phyloP scores from a whole-genome alignment of 2,329 filamentous ascomycete species.

The Colletotrichum sp. region DNA sequence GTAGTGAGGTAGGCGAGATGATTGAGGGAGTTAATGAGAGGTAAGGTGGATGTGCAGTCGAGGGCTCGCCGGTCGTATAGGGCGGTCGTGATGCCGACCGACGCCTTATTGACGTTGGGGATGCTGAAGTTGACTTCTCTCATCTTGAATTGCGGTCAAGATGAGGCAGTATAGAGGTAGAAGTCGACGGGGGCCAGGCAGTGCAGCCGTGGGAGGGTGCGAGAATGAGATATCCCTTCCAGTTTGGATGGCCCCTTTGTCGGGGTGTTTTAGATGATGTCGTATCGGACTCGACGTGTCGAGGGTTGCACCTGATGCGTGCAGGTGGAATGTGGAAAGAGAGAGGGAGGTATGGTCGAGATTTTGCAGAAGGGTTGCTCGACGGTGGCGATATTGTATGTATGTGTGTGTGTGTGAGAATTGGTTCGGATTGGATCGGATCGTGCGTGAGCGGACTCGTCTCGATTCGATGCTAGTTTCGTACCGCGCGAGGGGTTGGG shows the following conservation, averaged over 20 bases:
- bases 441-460: constrained; percentile 21
- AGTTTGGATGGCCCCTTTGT: constrained; percentile 17
- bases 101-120: constrained; percentile 99
- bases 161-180: background rate
- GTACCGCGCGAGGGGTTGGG: constrained; percentile 13
- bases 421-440: constrained; percentile 10
- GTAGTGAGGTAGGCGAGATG: constrained; percentile 98
- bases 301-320: constrained; percentile 3
- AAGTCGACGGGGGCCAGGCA: constrained; percentile 18
- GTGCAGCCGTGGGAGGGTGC: constrained; percentile 14
- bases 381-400: constrained; percentile 16
- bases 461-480: constrained; percentile 21
- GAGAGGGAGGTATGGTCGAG: background rate
- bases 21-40: constrained; percentile 98
- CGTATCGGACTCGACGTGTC: constrained; percentile 3
- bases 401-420: constrained; percentile 10
- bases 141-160: constrained; percentile 66
- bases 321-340: background rate
- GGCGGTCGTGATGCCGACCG: constrained; percentile 97
- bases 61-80: constrained; percentile 96
- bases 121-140: constrained; percentile 99
- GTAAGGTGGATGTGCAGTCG: constrained; percentile 96
- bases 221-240: constrained; percentile 8
- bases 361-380: background rate
- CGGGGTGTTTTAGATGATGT: background rate